Evolutionary conservation across 345 rosid genomes (phyloP).

Genomic region (Rhodomyrtus tomentosa): DNA sequence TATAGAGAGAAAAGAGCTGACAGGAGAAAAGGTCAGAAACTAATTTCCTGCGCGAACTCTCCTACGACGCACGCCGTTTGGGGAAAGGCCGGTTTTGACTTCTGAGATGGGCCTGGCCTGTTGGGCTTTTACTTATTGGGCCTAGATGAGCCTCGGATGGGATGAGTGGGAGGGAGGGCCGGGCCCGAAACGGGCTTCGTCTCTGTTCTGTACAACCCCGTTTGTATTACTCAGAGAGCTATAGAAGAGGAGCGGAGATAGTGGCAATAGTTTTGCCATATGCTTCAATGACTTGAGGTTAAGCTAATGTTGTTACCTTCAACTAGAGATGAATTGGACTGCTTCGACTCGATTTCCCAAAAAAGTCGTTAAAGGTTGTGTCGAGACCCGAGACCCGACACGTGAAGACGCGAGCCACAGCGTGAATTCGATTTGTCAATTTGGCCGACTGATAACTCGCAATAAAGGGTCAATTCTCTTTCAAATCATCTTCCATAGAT

Average conservation of each 20-base stretch:
- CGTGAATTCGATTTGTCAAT: background rate
- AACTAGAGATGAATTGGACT: background rate
- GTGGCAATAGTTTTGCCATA: background rate
- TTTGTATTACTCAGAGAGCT: background rate
- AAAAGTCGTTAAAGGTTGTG: background rate
- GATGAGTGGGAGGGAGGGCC: background rate
- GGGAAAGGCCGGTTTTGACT: background rate
- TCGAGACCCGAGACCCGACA: background rate
- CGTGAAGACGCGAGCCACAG: rapidly evolving
- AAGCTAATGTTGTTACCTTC: background rate
- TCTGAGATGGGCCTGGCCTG: background rate
- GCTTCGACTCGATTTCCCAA: rapidly evolving
- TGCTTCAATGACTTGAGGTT: background rate
- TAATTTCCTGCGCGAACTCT: background rate
- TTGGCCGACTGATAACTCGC: rapidly evolving
- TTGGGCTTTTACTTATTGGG: background rate
- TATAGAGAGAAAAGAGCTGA: background rate
- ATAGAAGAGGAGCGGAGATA: background rate
- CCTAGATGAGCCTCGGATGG: background rate
- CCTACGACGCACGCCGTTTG: background rate
- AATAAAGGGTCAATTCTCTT: background rate
- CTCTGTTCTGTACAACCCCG: background rate
- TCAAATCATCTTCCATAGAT: background rate
- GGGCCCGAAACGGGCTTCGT: background rate
- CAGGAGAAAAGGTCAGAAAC: background rate